phyloP scores from a whole-genome alignment of 2,329 filamentous ascomycete species.

The Nemania serpens region DNA sequence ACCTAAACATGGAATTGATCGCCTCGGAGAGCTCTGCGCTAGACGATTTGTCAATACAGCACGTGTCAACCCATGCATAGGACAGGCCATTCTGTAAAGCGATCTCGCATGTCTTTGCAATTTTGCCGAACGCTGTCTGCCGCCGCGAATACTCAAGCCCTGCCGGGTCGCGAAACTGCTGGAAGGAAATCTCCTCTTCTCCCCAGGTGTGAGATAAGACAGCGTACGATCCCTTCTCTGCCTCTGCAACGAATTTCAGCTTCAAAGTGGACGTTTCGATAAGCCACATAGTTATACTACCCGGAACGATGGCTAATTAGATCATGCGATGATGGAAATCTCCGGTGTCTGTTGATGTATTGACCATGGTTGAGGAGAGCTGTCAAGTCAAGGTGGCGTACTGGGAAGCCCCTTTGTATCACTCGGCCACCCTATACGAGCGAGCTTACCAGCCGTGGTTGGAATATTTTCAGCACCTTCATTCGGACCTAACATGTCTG shows the following conservation, averaged over 20 bases:
- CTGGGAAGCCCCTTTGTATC: too few species aligned
- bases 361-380: too few species aligned
- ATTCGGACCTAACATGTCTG: too few species aligned
- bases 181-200: conserved; percentile 13
- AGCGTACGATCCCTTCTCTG: conserved; percentile 13
- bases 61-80: conserved; percentile 21
- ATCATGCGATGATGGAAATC: too few species aligned
- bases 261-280: conserved; percentile 9
- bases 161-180: not conserved
- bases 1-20: conserved; percentile 18
- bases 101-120: conserved; percentile 1
- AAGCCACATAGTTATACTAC: conserved; percentile 12
- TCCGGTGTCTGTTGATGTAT: too few species aligned
- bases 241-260: conserved; percentile 9
- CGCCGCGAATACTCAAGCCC: not conserved
- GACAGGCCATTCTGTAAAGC: conserved; percentile 3
- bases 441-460: too few species aligned
- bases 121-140: not conserved
- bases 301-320: too few species aligned
- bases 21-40: conserved; percentile 21
- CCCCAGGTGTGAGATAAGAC: conserved; percentile 21
- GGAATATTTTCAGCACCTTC: too few species aligned
- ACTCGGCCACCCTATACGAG: too few species aligned
- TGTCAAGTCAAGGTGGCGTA: too few species aligned
- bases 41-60: conserved; percentile 20